A percentile compares a stretch with the other conserved stretches of the same genome.
Conservation (phyloP, 805 yeast genomes). For the Debaryomyces tyrocola region DNA sequence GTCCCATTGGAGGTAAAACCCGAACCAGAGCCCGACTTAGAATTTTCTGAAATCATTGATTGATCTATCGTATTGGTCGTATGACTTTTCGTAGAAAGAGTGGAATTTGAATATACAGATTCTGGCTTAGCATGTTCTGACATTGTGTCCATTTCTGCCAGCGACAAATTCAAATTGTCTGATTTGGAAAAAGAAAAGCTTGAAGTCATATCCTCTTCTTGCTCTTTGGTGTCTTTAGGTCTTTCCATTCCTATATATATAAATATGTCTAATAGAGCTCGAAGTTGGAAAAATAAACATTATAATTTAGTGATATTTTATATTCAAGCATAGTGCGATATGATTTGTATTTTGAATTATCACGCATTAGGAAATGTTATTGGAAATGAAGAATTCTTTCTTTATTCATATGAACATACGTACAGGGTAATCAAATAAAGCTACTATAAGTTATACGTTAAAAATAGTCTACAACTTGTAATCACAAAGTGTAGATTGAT, state of each 20-base stretch:
- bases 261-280: background rate
- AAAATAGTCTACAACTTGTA: too few species aligned
- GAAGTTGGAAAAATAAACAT: background rate
- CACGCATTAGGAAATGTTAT: constrained; percentile 13
- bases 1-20: background rate
- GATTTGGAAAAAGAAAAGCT: constrained; percentile 10
- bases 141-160: background rate
- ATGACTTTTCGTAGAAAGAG: background rate
- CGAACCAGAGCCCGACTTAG: background rate
- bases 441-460: too few species aligned
- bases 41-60: background rate
- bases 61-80: background rate
- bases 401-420: background rate
- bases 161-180: constrained; percentile 1
- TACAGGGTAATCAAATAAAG: too few species aligned
- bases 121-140: background rate
- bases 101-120: background rate
- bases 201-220: constrained; percentile 5
- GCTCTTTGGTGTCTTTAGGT: background rate
- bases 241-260: constrained; percentile 1
- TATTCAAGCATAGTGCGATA: background rate
- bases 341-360: constrained; percentile 1
- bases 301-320: background rate
- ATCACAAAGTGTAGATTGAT: too few species aligned
- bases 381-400: background rate